Evolutionary conservation across 2,329 filamentous ascomycete genomes (phyloP).

Genomic region (Sporothrix sp.): DNA sequence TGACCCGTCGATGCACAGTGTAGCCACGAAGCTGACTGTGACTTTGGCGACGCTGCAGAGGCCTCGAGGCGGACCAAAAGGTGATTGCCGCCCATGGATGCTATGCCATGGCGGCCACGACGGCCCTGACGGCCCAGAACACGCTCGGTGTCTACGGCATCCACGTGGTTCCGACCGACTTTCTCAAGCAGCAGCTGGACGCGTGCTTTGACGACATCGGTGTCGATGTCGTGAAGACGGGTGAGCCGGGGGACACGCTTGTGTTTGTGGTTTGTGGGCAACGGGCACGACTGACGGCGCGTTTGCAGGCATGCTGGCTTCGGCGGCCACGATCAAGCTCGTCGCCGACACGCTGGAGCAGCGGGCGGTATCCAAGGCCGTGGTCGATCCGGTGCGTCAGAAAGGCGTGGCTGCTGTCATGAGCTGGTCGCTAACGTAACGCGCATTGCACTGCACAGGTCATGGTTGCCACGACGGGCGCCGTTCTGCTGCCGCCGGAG

Average conservation of each 20-base stretch:
- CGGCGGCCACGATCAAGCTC: constrained; percentile 56
- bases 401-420: no score
- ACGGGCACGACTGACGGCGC: background rate
- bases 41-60: no score
- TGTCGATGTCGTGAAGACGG: constrained; percentile 85
- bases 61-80: constrained; percentile 92
- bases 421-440: no score
- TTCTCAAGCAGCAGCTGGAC: constrained; percentile 78
- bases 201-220: constrained; percentile 75
- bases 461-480: constrained; percentile 81
- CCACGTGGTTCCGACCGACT: constrained; percentile 65
- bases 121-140: constrained; percentile 92
- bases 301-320: constrained; percentile 67
- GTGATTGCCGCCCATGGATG: constrained; percentile 84
- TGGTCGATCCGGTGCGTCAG: constrained; percentile 64
- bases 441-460: constrained; percentile 55
- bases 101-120: constrained; percentile 94
- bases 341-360: constrained; percentile 54
- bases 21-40: no score
- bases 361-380: constrained; percentile 47
- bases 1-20: background rate
- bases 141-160: constrained; percentile 76
- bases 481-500: constrained; percentile 53
- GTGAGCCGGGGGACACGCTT: constrained; percentile 35
- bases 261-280: no score